These are phyloP conservation scores for Neoascochyta sp. DNA, from an alignment of 2,329 filamentous ascomycete genomes.

Conservation along the genomic window DNA sequence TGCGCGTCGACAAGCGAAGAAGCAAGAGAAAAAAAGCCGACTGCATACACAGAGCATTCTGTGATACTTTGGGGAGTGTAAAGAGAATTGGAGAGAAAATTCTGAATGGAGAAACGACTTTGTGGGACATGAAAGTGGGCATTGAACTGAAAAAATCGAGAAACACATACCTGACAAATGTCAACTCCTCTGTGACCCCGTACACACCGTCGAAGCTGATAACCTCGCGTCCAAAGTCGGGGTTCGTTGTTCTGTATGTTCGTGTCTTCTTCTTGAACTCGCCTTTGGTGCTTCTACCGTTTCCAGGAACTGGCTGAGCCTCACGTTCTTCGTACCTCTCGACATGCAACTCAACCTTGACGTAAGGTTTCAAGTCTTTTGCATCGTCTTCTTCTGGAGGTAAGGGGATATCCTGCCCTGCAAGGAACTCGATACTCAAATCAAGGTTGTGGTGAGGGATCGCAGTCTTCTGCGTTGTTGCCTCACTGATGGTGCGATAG, in stretches of 20 bases:
- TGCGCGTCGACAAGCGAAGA: slow-evolving; percentile 1
- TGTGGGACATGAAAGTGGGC: not conserved
- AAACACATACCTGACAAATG: slow-evolving; percentile 45
- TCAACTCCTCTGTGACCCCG: slow-evolving; percentile 46
- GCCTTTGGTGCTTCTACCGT: slow-evolving; percentile 52
- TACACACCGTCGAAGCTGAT: slow-evolving; percentile 44
- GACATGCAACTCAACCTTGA: slow-evolving; percentile 78
- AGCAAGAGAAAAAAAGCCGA: slow-evolving; percentile 1
- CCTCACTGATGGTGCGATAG: slow-evolving; percentile 53
- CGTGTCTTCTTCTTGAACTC: slow-evolving; percentile 48
- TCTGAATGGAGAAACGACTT: no score
- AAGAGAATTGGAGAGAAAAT: no score
- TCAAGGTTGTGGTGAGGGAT: slow-evolving; percentile 56
- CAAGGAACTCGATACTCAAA: slow-evolving; percentile 68
- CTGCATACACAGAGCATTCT: no score
- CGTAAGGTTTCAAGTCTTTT: slow-evolving; percentile 65
- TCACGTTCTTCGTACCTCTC: slow-evolving; percentile 58
- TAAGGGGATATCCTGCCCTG: slow-evolving; percentile 71
- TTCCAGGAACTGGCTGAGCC: slow-evolving; percentile 43
- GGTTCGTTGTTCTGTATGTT: slow-evolving; percentile 43
- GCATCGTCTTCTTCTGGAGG: slow-evolving; percentile 53
- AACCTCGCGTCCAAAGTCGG: slow-evolving; percentile 46
- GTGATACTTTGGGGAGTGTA: no score
- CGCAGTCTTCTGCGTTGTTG: slow-evolving; percentile 43
- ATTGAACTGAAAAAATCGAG: slow-evolving; percentile 5